Conservation (phyloP, 352 stramenopile genomes). For the Blastocystis sp. region DNA sequence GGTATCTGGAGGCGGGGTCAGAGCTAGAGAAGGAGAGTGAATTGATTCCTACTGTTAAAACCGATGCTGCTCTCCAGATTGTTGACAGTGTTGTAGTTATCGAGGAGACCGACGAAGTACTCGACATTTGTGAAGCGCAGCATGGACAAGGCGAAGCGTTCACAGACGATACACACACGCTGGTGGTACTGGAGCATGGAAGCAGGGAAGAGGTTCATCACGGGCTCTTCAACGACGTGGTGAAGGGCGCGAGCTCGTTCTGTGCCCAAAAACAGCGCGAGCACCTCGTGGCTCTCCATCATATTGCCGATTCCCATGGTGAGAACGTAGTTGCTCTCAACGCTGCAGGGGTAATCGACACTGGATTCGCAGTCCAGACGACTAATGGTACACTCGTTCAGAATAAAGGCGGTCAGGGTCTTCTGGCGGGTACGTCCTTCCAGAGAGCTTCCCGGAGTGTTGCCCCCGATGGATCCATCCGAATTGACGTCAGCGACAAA, state of each 20-base stretch:
- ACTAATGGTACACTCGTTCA: not conserved
- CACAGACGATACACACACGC: not conserved
- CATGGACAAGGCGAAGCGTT: not conserved
- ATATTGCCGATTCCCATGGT: slow-evolving; percentile 8
- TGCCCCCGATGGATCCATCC: not conserved
- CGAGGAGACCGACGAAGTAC: not conserved
- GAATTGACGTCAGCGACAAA: not conserved
- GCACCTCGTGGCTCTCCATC: not conserved
- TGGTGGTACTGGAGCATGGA: not conserved
- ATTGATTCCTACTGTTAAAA: not conserved
- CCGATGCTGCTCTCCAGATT: not conserved
- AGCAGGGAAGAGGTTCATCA: not conserved
- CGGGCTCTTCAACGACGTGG: not conserved
- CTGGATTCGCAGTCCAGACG: not conserved
- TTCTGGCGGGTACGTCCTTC: not conserved
- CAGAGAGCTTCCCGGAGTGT: not conserved
- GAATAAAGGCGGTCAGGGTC: not conserved
- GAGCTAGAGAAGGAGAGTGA: not conserved
- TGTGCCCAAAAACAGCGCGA: not conserved
- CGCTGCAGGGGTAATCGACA: not conserved
- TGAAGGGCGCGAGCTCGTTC: not conserved
- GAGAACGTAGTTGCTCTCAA: not conserved
- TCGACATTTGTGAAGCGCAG: not conserved
- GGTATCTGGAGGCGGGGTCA: too few relatives aligned
- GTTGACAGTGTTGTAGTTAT: slow-evolving; percentile 11